These are phyloP conservation scores for Casuarina glauca DNA, from an alignment of 306 rosid species.

Conservation along the genomic window DNA sequence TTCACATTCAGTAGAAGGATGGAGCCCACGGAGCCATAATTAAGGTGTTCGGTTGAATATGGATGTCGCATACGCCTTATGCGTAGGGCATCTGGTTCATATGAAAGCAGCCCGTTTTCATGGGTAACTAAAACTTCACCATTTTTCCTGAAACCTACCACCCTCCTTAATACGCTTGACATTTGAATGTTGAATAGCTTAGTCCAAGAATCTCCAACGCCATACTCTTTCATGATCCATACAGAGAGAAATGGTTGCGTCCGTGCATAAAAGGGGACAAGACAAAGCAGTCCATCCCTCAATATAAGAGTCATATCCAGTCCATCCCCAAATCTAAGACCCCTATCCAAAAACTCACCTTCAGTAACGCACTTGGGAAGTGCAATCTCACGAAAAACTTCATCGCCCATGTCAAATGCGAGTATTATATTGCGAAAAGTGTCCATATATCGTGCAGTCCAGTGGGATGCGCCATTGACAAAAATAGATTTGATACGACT, in stretches of 20 bases:
- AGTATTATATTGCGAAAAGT: not conserved
- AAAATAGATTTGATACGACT: not conserved
- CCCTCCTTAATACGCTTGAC: not conserved
- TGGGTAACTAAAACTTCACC: constrained; percentile 6
- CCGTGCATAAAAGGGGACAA: not conserved
- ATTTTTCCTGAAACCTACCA: constrained; percentile 6
- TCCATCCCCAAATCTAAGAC: no score
- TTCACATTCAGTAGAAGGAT: not conserved
- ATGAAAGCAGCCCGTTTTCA: constrained; percentile 13
- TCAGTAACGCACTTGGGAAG: constrained; percentile 6
- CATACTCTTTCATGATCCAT: constrained; percentile 24
- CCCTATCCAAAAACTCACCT: not conserved
- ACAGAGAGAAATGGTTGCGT: not conserved
- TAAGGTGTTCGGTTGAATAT: no score
- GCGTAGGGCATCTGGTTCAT: not conserved
- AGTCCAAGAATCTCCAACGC: constrained; percentile 21
- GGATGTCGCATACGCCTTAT: not conserved
- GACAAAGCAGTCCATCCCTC: not conserved
- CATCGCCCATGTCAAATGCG: constrained; percentile 10
- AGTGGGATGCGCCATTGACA: constrained; percentile 19
- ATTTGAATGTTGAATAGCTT: constrained; percentile 5
- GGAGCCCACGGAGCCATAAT: not conserved
- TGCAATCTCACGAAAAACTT: constrained; percentile 4
- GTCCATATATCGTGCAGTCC: not conserved
- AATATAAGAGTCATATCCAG: not conserved